A percentile compares a stretch with the other conserved stretches of the same genome.
These are phyloP conservation scores for Myriosclerotinia scirpicola DNA, from an alignment of 2,329 filamentous ascomycete species.

Conservation along the genomic window DNA sequence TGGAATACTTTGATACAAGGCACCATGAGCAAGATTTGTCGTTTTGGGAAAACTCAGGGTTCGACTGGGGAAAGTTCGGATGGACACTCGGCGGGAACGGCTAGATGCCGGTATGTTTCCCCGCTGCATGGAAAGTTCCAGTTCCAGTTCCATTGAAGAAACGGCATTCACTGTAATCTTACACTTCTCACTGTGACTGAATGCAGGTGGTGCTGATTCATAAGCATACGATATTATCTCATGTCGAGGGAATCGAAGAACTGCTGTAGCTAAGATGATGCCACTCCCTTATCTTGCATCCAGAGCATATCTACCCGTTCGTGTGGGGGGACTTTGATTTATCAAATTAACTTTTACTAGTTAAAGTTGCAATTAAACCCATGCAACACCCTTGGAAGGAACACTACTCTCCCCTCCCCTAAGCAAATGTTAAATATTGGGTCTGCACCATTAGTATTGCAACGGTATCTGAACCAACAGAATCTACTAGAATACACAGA, in stretches of 20 bases:
- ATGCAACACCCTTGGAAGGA: neutral
- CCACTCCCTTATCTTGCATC: neutral
- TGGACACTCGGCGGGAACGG: neutral
- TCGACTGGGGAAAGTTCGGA: neutral
- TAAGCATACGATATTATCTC: neutral
- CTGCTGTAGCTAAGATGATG: neutral
- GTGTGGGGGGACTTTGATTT: neutral
- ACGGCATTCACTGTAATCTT: neutral
- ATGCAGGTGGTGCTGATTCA: neutral
- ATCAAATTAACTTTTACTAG: constrained; percentile 8
- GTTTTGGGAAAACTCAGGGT: neutral
- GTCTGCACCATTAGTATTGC: no score
- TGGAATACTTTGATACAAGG: neutral
- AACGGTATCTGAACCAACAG: no score
- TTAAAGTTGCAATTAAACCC: neutral
- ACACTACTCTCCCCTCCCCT: no score
- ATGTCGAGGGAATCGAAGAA: neutral
- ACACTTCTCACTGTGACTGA: neutral
- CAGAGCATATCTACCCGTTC: neutral
- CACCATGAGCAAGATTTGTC: constrained; percentile 2
- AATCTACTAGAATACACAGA: no score
- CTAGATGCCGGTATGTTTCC: neutral
- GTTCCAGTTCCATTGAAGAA: neutral
- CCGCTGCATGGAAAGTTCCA: constrained; percentile 6
- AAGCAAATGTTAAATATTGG: no score